These are phyloP conservation scores for Aspergillus pseudotamarii DNA, from an alignment of 2,329 filamentous ascomycete genomes.

Conservation along the genomic window DNA sequence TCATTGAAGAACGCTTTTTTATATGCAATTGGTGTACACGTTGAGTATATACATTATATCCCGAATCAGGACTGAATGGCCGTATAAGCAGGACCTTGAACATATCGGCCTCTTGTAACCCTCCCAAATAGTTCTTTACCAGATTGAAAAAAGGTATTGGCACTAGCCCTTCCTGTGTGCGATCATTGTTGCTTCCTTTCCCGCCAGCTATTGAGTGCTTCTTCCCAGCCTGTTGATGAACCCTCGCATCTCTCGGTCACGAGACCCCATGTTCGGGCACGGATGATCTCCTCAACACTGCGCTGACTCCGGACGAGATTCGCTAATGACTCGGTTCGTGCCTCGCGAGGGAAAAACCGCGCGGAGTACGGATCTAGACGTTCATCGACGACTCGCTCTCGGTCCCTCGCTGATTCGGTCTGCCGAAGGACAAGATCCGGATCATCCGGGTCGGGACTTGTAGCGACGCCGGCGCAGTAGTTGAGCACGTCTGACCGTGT, in stretches of 20 bases:
- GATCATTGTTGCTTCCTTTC: constrained; percentile 33
- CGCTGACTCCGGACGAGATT: constrained; percentile 68
- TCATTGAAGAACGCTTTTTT: constrained; percentile 5
- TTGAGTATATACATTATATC: constrained; percentile 11
- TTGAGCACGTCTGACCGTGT: constrained; percentile 77
- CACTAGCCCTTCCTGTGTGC: background rate
- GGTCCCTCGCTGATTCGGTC: constrained; percentile 69
- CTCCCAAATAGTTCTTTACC: background rate
- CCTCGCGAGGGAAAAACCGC: constrained; percentile 74
- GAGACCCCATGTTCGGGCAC: constrained; percentile 78
- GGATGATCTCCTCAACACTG: constrained; percentile 76
- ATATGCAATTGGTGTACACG: constrained; percentile 20
- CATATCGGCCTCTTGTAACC: background rate
- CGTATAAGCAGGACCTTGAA: background rate
- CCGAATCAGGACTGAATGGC: background rate
- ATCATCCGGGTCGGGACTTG: constrained; percentile 83
- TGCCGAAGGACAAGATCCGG: constrained; percentile 73
- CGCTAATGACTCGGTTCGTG: constrained; percentile 78
- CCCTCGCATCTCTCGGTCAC: constrained; percentile 74
- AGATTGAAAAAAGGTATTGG: background rate
- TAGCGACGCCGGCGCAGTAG: constrained; percentile 88
- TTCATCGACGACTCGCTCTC: constrained; percentile 80
- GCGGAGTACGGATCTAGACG: constrained; percentile 88
- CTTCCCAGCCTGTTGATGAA: constrained; percentile 63
- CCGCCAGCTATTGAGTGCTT: constrained; percentile 66